phyloP scores from a whole-genome alignment of 2,329 filamentous ascomycete species.

The Cercospora zeae-maydis region DNA sequence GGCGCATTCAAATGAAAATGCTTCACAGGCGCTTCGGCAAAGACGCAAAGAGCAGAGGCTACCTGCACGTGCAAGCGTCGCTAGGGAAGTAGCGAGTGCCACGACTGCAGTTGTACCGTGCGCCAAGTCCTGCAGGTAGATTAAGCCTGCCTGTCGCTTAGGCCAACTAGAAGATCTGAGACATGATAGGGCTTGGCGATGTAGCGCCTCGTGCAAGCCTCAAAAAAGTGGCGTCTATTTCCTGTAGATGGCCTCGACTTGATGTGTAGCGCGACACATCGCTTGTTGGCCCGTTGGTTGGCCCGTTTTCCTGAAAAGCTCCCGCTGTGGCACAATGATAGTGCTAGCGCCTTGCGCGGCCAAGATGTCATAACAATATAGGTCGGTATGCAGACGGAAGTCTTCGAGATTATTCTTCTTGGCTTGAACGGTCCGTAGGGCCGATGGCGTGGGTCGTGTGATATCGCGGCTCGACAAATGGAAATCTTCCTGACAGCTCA shows the following conservation, averaged over 20 bases:
- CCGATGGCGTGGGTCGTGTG: neutral
- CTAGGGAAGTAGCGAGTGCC: neutral
- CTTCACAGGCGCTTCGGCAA: constrained; percentile 13
- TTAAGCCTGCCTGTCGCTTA: constrained; percentile 19
- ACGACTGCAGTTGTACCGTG: neutral
- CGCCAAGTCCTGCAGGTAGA: constrained; percentile 22
- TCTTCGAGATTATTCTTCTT: neutral
- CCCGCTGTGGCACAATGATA: neutral
- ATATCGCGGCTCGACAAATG: neutral
- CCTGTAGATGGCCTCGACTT: neutral
- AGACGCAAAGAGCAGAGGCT: neutral
- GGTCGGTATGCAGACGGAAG: neutral
- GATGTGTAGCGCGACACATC: neutral
- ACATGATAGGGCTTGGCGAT: constrained; percentile 13
- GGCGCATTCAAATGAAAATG: constrained; percentile 2
- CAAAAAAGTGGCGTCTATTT: neutral
- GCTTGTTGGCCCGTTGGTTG: neutral
- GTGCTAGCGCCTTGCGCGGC: neutral
- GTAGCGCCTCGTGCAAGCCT: constrained; percentile 1
- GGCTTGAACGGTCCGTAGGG: neutral
- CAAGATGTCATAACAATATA: neutral
- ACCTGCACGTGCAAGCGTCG: constrained; percentile 1
- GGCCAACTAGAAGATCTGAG: constrained; percentile 17
- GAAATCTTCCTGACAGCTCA: neutral
- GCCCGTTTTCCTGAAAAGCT: neutral